Base-by-base conservation (phyloP, 768 basidiomycete genomes). In the Collybiopsis confluens region DNA sequence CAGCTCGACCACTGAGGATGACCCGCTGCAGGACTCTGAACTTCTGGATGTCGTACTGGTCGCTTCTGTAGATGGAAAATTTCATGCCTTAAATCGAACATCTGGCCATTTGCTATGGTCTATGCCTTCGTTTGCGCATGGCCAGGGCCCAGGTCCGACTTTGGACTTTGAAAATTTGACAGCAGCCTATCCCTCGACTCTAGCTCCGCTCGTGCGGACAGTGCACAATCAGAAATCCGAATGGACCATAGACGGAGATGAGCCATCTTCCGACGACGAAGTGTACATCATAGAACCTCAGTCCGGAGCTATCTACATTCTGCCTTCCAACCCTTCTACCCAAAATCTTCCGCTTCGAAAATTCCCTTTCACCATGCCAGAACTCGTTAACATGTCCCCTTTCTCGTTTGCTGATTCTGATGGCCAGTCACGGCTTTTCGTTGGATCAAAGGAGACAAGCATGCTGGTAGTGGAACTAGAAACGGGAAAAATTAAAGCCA, bases 281-380 rank as follows among this genome's bases (percentile, higher is more conserved):
- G 80, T 88, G 41, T 98, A 96, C 70, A 86, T 98, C 56, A 90
- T 98, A 49, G 96, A 98, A 64, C 96, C 96, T 0, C 90, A 94
- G 73, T 87, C 90, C 4, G 96, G 96, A 6, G 88, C 92, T 62
- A 90, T 98, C 59, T 98, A 90, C 67, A 83, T 97, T 56, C 85
- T 92, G 72, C 0, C 83, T 85, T 1, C 76, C 76, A 13, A 79
- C 78, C 46, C 82, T 87, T 38, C 86, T 93, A 62, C 28, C 28
- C 27, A 45, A 44, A 43, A 13, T 21, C 28, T 28, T 53, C 52
- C 52, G 7, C 26, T 53, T 6, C 52, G 43, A 18, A 90, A 88
- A 45, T 87, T 99, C 57, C 92, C 94, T 1, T 81, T 97, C 58
- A 85, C 93, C 46, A 92, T 98, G 82, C 74, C 91, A 1, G 90